phyloP scores from a whole-genome alignment of 345 rosid species.

The Tarenaya hassleriana region DNA sequence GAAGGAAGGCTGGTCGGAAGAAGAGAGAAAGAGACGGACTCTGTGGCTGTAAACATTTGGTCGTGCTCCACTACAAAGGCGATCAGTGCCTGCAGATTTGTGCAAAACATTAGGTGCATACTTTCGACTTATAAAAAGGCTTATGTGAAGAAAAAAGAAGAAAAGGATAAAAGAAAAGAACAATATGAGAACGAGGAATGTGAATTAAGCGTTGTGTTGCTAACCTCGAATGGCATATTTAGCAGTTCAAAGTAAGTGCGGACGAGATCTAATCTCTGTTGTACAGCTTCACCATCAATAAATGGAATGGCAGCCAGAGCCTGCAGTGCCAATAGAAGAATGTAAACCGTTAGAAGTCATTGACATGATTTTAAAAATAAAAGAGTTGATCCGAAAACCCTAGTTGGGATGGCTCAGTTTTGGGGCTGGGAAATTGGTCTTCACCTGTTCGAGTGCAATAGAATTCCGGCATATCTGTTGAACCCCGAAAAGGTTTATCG shows the following conservation, averaged over 20 bases:
- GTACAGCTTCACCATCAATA: conserved; percentile 66
- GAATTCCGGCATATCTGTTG: conserved; percentile 97
- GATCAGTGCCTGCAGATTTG: conserved; percentile 61
- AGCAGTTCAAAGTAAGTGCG: conserved; percentile 83
- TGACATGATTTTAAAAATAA: background rate
- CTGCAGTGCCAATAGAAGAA: conserved; percentile 34
- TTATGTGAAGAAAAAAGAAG: background rate
- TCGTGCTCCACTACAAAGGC: conserved; percentile 78
- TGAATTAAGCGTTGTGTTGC: background rate
- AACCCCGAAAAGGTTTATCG: conserved; percentile 94
- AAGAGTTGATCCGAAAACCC: background rate
- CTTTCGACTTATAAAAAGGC: background rate
- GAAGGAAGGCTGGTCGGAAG: background rate
- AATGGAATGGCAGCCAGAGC: conserved; percentile 92
- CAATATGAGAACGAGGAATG: background rate
- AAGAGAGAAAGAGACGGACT: conserved; percentile 41
- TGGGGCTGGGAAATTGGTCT: background rate
- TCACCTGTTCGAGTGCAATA: conserved; percentile 94
- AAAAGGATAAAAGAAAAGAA: background rate
- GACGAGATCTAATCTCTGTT: conserved; percentile 73
- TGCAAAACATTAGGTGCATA: conserved; percentile 1
- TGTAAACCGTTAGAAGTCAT: background rate
- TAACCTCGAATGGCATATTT: conserved; percentile 95
- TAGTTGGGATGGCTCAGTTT: no score
- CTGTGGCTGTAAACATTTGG: conserved; percentile 55